Conservation (phyloP, 768 basidiomycete species). For the Leucocoprinus leucothites region DNA sequence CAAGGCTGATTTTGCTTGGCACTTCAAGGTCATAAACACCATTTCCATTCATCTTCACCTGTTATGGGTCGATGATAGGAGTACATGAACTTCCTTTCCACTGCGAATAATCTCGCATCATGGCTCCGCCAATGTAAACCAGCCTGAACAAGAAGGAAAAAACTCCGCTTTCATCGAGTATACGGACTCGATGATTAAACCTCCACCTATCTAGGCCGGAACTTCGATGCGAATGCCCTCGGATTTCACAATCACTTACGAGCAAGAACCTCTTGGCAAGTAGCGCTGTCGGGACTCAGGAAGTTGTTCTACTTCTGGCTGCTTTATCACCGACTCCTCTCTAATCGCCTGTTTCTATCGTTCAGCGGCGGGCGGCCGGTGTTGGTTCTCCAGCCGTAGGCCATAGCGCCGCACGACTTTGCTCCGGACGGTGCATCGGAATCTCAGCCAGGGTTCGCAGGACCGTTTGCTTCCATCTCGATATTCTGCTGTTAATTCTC, state of each 20-base stretch:
- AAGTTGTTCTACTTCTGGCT: not conserved
- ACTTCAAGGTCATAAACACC: too few relatives aligned
- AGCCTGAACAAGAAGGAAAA: too few relatives aligned
- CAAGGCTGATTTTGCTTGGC: too few relatives aligned
- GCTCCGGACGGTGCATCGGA: not conserved
- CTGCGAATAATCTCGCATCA: too few relatives aligned
- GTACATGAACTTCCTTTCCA: too few relatives aligned
- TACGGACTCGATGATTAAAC: too few relatives aligned
- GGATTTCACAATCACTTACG: not conserved
- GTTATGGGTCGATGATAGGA: too few relatives aligned
- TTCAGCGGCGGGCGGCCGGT: not conserved
- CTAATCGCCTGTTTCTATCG: not conserved
- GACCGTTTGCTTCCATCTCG: slow-evolving; percentile 1
- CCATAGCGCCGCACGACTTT: not conserved
- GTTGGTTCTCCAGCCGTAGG: not conserved
- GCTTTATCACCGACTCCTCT: not conserved
- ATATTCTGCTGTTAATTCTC: not conserved
- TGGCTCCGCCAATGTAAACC: too few relatives aligned
- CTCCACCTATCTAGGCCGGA: too few relatives aligned
- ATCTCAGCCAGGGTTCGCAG: slow-evolving; percentile 4
- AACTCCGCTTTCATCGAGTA: too few relatives aligned
- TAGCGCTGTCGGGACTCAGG: not conserved
- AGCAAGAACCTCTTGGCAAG: slow-evolving; percentile 2
- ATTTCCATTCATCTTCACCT: too few relatives aligned
- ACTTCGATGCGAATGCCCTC: not conserved